phyloP scores from a whole-genome alignment of 805 yeast species.

The Isabelozyma pseudorhagii region DNA sequence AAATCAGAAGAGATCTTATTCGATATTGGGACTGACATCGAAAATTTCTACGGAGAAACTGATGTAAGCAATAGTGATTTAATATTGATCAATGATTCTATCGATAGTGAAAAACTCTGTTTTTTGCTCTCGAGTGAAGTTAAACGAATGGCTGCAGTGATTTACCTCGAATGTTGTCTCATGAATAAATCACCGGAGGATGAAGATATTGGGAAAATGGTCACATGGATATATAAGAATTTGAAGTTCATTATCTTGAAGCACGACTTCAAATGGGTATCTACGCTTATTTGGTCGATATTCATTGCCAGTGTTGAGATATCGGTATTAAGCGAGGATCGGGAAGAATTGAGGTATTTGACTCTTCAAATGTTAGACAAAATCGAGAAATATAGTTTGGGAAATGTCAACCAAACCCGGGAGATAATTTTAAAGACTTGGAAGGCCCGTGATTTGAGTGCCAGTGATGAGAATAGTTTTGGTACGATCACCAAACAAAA shows the following conservation, averaged over 20 bases:
- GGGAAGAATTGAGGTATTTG: slow-evolving; percentile 24
- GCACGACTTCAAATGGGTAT: slow-evolving; percentile 25
- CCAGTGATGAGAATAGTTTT: slow-evolving; percentile 15
- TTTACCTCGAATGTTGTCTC: slow-evolving; percentile 25
- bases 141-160: slow-evolving; percentile 17
- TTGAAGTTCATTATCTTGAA: slow-evolving; percentile 22
- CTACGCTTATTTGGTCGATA: slow-evolving; percentile 28
- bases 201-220: slow-evolving; percentile 8
- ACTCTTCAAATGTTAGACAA: slow-evolving; percentile 20
- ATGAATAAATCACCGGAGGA: slow-evolving; percentile 23
- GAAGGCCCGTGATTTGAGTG: slow-evolving; percentile 25
- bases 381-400: slow-evolving; percentile 21
- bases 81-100: background rate
- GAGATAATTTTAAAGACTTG: slow-evolving; percentile 20
- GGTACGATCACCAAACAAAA: slow-evolving; percentile 6
- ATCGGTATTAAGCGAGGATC: slow-evolving; percentile 14
- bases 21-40: background rate
- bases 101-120: slow-evolving; percentile 17
- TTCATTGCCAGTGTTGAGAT: slow-evolving; percentile 25
- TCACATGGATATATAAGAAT: slow-evolving; percentile 12
- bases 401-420: slow-evolving; percentile 22
- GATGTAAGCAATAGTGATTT: background rate
- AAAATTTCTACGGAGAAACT: background rate
- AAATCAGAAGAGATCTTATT: slow-evolving; percentile 9
- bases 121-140: slow-evolving; percentile 25